phyloP scores from a whole-genome alignment of 495 filamentous ascomycete genomes.

The Lepidopterella palustris region DNA sequence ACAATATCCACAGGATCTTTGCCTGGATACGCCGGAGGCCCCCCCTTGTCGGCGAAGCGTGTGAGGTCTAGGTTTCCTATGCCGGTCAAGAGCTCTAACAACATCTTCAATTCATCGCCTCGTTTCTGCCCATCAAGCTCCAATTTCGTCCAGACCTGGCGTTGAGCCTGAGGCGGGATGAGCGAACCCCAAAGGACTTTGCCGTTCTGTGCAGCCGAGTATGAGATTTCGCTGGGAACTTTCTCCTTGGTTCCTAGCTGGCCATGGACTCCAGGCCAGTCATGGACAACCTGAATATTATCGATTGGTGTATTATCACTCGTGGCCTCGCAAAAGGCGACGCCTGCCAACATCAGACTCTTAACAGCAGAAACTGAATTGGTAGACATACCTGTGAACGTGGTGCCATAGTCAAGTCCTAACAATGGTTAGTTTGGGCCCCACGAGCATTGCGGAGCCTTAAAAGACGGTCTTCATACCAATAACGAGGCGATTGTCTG shows the following conservation, averaged over 20 bases:
- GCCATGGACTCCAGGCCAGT: conserved; percentile 13
- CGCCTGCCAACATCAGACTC: conserved; percentile 2
- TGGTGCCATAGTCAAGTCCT: conserved; percentile 19
- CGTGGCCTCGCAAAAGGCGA: conserved; percentile 15
- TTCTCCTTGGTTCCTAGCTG: conserved; percentile 20
- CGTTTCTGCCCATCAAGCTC: conserved; percentile 7
- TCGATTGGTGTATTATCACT: background rate
- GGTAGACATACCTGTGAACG: conserved; percentile 8
- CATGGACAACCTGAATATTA: conserved; percentile 10
- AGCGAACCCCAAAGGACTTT: conserved; percentile 12
- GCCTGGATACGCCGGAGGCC: background rate
- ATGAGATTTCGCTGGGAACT: conserved; percentile 16
- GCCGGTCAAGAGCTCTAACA: background rate
- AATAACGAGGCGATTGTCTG: conserved; percentile 8
- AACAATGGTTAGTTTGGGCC: background rate
- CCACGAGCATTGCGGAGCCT: background rate
- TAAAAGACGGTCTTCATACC: background rate
- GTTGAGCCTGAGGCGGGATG: conserved; percentile 5
- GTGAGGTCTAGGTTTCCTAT: background rate
- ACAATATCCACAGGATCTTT: conserved; percentile 13
- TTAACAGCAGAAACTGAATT: background rate
- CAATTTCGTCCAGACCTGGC: conserved; percentile 18
- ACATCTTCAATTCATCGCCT: conserved; percentile 5
- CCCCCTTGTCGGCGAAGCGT: background rate
- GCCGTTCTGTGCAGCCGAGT: background rate